Conservation (phyloP, 495 filamentous ascomycete genomes). For the Daldinia childiae region DNA sequence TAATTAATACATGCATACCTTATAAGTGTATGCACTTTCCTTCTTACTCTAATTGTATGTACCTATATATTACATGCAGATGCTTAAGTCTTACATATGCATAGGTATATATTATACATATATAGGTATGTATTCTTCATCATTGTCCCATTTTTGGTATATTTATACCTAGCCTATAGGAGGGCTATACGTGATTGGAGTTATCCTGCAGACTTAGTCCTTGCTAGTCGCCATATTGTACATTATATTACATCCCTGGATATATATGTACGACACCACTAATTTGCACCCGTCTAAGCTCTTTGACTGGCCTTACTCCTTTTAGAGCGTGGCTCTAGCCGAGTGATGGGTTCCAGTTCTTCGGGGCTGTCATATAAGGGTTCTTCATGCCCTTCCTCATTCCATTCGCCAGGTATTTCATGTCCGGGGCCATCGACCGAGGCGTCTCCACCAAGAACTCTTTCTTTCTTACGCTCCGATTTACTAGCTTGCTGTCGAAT, state of each 20-base stretch:
- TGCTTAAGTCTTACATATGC: neutral
- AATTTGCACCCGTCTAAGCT: neutral
- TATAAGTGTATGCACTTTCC: too few relatives aligned
- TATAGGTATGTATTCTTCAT: neutral
- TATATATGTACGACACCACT: neutral
- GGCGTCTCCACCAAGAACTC: constrained; percentile 29
- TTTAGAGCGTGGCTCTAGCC: neutral
- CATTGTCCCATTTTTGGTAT: neutral
- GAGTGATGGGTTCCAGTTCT: constrained; percentile 14
- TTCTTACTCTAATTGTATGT: too few relatives aligned
- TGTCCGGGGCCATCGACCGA: constrained; percentile 6
- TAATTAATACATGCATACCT: neutral
- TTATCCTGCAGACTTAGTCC: constrained; percentile 5
- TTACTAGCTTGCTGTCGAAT: constrained; percentile 38
- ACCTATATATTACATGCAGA: too few relatives aligned
- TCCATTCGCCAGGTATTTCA: constrained; percentile 45
- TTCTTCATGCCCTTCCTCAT: constrained; percentile 48
- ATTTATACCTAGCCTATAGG: neutral
- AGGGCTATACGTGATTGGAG: constrained; percentile 2
- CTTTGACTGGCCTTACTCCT: neutral
- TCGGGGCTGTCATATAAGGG: constrained; percentile 19
- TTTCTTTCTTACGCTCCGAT: constrained; percentile 19
- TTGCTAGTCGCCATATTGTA: constrained; percentile 10
- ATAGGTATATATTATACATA: too few relatives aligned
- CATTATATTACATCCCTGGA: constrained; percentile 17